Evolutionary conservation across 2,329 filamentous ascomycete species (phyloP).

Genomic region (Macrophomina phaseolina): DNA sequence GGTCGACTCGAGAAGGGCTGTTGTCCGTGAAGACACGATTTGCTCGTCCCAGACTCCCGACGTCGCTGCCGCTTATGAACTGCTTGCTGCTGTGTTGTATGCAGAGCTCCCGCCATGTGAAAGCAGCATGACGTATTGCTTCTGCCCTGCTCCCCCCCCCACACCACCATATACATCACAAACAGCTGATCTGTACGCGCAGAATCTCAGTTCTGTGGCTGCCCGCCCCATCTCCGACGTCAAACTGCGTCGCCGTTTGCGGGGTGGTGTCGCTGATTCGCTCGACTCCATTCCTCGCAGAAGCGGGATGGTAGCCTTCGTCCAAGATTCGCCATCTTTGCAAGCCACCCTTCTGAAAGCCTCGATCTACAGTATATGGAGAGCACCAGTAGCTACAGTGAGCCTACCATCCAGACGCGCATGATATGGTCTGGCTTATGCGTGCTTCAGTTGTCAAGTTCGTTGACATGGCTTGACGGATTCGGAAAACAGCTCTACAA

Average conservation of each 20-base stretch:
- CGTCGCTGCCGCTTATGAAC: background rate
- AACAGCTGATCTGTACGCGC: background rate
- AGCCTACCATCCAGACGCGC: background rate
- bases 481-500: background rate
- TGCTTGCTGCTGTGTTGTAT: background rate
- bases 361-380: background rate
- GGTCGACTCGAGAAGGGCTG: background rate
- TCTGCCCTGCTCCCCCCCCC: background rate
- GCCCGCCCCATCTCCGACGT: constrained; percentile 10
- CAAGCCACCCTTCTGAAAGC: background rate
- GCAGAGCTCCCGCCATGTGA: background rate
- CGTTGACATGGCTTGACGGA: background rate
- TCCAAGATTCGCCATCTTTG: background rate
- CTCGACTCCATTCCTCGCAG: constrained; percentile 7
- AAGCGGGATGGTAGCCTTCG: background rate
- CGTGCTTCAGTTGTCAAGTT: background rate
- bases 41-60: background rate
- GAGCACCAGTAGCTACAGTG: background rate
- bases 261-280: constrained; percentile 15
- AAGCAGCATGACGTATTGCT: constrained; percentile 14
- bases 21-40: background rate
- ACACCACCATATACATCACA: background rate
- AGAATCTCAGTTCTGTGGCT: background rate
- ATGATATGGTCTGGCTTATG: background rate
- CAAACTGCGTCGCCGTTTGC: constrained; percentile 23